Evolutionary conservation across 2,329 filamentous ascomycete species (phyloP).

Genomic region (Colletotrichum tropicicola): DNA sequence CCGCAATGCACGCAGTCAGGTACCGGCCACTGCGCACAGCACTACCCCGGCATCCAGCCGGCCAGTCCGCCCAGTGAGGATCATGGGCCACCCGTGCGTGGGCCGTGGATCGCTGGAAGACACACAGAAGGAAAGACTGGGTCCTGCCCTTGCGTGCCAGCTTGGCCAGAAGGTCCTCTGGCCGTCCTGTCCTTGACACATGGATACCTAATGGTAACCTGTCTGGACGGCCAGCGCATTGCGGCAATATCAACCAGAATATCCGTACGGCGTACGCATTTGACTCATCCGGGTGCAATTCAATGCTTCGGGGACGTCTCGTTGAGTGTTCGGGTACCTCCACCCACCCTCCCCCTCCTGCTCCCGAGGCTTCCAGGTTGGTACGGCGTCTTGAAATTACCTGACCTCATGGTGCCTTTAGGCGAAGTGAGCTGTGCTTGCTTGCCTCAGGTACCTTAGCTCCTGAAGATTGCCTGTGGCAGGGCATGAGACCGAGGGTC

Average conservation of each 20-base stretch:
- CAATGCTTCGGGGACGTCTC: too few relatives aligned
- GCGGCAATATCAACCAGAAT: neutral
- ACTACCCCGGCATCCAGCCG: too few relatives aligned
- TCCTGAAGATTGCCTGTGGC: too few relatives aligned
- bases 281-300: slow-evolving; percentile 4
- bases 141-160: neutral
- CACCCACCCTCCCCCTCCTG: neutral
- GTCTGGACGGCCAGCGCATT: neutral
- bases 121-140: slow-evolving; percentile 16
- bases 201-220: slow-evolving; percentile 1
- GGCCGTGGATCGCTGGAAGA: slow-evolving; percentile 15
- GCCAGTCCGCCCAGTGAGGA: too few relatives aligned
- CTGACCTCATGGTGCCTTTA: slow-evolving; percentile 9
- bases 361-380: neutral
- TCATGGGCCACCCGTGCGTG: slow-evolving; percentile 13
- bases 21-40: too few relatives aligned
- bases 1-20: too few relatives aligned
- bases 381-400: slow-evolving; percentile 1
- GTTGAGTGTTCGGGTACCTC: too few relatives aligned
- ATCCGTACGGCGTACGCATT: slow-evolving; percentile 4
- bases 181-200: slow-evolving; percentile 2
- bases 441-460: too few relatives aligned
- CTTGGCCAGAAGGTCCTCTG: neutral
- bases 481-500: neutral
- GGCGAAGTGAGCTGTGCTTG: slow-evolving; percentile 21